Evolutionary conservation across 805 yeast genomes (phyloP).

Genomic region (Ogataea methanolica): DNA sequence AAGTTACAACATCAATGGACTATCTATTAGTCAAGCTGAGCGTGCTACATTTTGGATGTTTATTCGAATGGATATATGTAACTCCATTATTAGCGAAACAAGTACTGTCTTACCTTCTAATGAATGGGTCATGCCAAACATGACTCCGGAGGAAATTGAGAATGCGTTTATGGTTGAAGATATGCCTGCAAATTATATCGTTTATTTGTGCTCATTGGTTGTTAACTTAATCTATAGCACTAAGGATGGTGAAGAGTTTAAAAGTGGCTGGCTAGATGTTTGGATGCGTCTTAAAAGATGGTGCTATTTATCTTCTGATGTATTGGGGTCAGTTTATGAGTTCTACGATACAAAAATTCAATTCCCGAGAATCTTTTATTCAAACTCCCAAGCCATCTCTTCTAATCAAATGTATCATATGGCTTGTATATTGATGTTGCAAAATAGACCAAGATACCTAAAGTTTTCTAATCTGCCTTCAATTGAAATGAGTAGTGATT

Average conservation of each 20-base stretch:
- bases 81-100: slow-evolving; percentile 36
- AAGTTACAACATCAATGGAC: slow-evolving; percentile 34
- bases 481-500: slow-evolving; percentile 4
- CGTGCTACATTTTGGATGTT: slow-evolving; percentile 39
- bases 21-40: slow-evolving; percentile 27
- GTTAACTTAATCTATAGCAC: slow-evolving; percentile 29
- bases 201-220: slow-evolving; percentile 33
- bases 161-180: slow-evolving; percentile 19
- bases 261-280: slow-evolving; percentile 31
- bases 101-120: slow-evolving; percentile 32
- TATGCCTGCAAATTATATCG: slow-evolving; percentile 37
- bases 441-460: slow-evolving; percentile 34
- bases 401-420: slow-evolving; percentile 38
- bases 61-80: slow-evolving; percentile 38
- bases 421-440: slow-evolving; percentile 36
- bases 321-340: slow-evolving; percentile 29
- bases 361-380: slow-evolving; percentile 34
- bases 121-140: slow-evolving; percentile 21
- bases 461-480: slow-evolving; percentile 19
- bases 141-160: slow-evolving; percentile 19
- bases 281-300: slow-evolving; percentile 35
- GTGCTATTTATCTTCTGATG: slow-evolving; percentile 20
- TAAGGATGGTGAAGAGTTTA: slow-evolving; percentile 27
- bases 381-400: slow-evolving; percentile 38
- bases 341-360: slow-evolving; percentile 27